Conservation (phyloP, 139 green algal genomes). For the Auxenochlorella pyrenoidosa region DNA sequence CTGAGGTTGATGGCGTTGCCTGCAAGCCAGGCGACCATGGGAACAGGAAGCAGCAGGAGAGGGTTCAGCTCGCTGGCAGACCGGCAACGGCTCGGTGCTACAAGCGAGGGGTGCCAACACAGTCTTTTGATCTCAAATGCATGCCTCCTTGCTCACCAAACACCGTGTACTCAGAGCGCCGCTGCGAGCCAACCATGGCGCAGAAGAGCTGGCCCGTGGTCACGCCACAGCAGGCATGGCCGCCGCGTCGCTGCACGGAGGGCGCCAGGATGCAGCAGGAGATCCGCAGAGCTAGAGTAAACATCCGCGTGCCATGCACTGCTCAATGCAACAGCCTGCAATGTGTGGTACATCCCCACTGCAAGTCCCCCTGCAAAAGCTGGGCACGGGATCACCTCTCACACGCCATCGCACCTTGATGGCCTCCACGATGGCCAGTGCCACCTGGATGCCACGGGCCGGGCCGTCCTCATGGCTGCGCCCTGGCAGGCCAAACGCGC, state of each 20-base stretch:
- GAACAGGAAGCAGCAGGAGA: no score
- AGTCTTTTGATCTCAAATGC: no score
- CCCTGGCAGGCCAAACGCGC: conserved; percentile 83
- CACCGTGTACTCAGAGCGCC: conserved; percentile 87
- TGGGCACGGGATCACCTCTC: no score
- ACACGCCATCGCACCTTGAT: conserved; percentile 23
- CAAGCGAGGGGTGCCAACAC: no score
- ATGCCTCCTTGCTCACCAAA: conserved; percentile 53
- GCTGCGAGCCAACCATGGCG: conserved; percentile 76
- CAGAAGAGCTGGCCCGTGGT: conserved; percentile 87
- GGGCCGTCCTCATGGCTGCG: conserved; percentile 76
- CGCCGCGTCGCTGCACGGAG: not conserved
- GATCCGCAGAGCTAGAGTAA: no score
- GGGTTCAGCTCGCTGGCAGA: no score
- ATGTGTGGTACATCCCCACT: no score
- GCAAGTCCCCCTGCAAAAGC: no score
- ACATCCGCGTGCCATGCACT: no score
- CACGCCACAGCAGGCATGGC: conserved; percentile 61
- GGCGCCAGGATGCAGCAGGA: not conserved
- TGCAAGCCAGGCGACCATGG: no score
- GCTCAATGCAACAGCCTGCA: no score
- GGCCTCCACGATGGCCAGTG: conserved; percentile 47
- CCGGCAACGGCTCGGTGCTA: no score
- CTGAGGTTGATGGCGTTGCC: conserved; percentile 86
- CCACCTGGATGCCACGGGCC: conserved; percentile 57